phyloP scores from a whole-genome alignment of 2,329 filamentous ascomycete species.

The Xylariales sp. region DNA sequence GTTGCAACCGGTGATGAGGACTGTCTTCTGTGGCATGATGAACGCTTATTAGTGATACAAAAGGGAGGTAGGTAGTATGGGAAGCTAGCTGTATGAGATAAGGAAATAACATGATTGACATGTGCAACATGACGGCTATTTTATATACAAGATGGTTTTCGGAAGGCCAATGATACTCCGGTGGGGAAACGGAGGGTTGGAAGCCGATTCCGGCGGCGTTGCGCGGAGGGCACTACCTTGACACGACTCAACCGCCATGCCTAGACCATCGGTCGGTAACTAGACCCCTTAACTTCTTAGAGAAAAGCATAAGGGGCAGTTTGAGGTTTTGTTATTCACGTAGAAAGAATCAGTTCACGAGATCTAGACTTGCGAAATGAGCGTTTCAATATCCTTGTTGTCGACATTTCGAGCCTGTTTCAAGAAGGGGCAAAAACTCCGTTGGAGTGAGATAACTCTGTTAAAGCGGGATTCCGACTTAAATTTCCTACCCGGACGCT shows the following conservation, averaged over 20 bases:
- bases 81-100: neutral
- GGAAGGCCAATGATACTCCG: too few relatives aligned
- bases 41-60: neutral
- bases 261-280: neutral
- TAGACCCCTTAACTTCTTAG: neutral
- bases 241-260: neutral
- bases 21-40: constrained; percentile 10
- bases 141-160: constrained; percentile 6
- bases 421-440: neutral
- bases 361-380: neutral
- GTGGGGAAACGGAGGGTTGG: neutral
- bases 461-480: neutral
- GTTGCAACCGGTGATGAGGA: constrained; percentile 26
- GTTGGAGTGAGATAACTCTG: neutral
- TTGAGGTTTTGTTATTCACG: neutral
- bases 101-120: neutral
- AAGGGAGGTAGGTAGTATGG: neutral
- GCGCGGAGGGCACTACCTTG: neutral
- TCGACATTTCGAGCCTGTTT: neutral
- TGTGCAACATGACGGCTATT: neutral
- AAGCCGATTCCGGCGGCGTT: constrained; percentile 15
- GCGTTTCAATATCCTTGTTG: neutral
- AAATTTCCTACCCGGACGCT: neutral
- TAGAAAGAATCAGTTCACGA: neutral
- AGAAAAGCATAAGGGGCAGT: too few relatives aligned